Evolutionary conservation across 768 basidiomycete species (phyloP), one percentile per base, ranked within the genome.

Genomic region (Lentinus brumalis): DNA sequence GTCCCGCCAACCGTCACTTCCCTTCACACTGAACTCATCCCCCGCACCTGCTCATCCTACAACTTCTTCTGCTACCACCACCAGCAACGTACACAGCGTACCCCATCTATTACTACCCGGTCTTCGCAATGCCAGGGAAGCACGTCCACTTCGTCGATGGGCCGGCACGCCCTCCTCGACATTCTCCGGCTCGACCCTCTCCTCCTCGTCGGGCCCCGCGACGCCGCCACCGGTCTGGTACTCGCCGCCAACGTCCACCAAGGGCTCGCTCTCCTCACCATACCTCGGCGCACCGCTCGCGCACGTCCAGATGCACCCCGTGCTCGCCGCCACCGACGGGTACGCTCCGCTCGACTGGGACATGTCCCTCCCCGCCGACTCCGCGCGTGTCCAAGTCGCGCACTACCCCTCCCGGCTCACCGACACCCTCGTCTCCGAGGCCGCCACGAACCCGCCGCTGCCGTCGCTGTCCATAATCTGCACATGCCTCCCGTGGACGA

Each of bases 401-500:
- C 41, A 6, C 39, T n/a, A 38, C 26, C 30, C 47, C 51, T 16
- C 47, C 9, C 55, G 57, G 2, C n/a, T 58, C 45, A 51, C 61
- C 30, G 41, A 30, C 47, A 18, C 42, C 42, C 41, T 65, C 1
- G 69, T 74, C 41, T 62, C 68, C 0, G 69, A 73, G 44, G 63
- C 75, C 6, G 77, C 74, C 0, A 70, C 69, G 44, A 50, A 64
- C 52, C 77, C 69, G 10, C 56, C 66, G 46, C 60, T 72, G 56
- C 66, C 65, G 46, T 67, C 66, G 39, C 66, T 78, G 50, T 68
- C 69, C 16, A 68, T 78, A 53, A 14, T 70, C 65, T 69, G 71
- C 31, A 60, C 69, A n/a, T 53, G 62, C 2, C 66, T 78, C 47
- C 75, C 77, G 18, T 76, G 76, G 75, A 67, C 62, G 42, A 64